These are phyloP conservation scores for Moniliophthora roreri DNA, from an alignment of 1,284 basidiomycete genomes.

Conservation along the genomic window DNA sequence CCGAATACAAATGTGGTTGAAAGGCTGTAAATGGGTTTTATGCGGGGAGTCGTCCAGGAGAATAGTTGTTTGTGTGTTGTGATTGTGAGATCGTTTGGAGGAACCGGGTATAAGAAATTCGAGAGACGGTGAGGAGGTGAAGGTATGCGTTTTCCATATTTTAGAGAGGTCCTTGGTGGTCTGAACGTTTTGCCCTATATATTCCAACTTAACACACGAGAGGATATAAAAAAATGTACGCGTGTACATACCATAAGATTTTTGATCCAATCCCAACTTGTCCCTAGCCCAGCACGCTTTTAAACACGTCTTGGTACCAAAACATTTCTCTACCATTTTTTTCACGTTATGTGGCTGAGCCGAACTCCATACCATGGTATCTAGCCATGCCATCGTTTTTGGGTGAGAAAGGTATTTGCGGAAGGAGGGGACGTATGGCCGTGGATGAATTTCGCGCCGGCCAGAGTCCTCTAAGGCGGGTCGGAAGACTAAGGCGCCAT, in stretches of 20 bases:
- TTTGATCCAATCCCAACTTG: slow-evolving; percentile 60
- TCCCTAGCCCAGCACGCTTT: slow-evolving; percentile 78
- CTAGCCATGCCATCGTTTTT: slow-evolving; percentile 59
- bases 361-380: slow-evolving; percentile 87
- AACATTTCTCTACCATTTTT: slow-evolving; percentile 66
- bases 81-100: slow-evolving; percentile 43
- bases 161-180: slow-evolving; percentile 79
- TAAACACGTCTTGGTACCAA: slow-evolving; percentile 46
- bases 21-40: slow-evolving; percentile 80
- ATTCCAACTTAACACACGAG: slow-evolving; percentile 11
- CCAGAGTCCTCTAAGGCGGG: slow-evolving; percentile 32
- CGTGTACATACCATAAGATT: slow-evolving; percentile 63
- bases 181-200: slow-evolving; percentile 58
- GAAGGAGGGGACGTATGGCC: slow-evolving; percentile 72
- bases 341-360: slow-evolving; percentile 80
- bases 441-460: slow-evolving; percentile 46
- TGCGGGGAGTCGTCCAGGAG: slow-evolving; percentile 80
- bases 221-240: neutral
- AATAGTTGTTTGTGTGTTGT: slow-evolving; percentile 69
- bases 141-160: slow-evolving; percentile 52
- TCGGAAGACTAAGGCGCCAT: slow-evolving; percentile 79
- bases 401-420: slow-evolving; percentile 62
- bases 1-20: slow-evolving; percentile 73
- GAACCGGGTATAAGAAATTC: slow-evolving; percentile 4
- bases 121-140: slow-evolving; percentile 28